These are phyloP conservation scores for Ailanthus altissimus DNA, from an alignment of 345 rosid species.

Conservation along the genomic window DNA sequence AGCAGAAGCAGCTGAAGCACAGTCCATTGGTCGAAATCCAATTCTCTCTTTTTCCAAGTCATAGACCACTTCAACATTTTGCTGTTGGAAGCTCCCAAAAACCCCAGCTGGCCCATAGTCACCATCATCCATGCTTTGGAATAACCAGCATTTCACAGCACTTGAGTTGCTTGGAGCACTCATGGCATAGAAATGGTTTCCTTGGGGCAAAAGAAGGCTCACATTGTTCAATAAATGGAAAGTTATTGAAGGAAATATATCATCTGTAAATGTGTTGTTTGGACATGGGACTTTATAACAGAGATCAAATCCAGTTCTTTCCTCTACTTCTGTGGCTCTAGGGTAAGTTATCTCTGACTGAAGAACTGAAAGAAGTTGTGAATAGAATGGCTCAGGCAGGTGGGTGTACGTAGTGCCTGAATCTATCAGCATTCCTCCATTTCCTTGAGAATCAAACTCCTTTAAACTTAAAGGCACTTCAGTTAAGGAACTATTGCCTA, in stretches of 20 bases:
- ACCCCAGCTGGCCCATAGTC: conserved; percentile 77
- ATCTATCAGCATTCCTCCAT: conserved; percentile 82
- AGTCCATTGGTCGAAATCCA: conserved; percentile 78
- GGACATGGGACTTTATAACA: conserved; percentile 73
- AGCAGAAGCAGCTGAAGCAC: conserved; percentile 57
- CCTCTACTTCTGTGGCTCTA: conserved; percentile 58
- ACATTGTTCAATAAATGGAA: conserved; percentile 75
- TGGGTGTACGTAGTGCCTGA: conserved; percentile 91
- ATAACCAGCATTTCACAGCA: conserved; percentile 69
- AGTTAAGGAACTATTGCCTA: conserved; percentile 43
- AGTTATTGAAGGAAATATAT: conserved; percentile 57
- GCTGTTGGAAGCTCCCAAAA: conserved; percentile 88
- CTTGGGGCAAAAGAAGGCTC: conserved; percentile 62
- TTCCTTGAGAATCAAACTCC: conserved; percentile 70
- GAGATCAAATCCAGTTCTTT: conserved; percentile 66
- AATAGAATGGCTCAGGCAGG: conserved; percentile 66
- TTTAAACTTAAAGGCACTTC: conserved; percentile 53
- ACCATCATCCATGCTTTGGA: conserved; percentile 70
- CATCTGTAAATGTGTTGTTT: conserved; percentile 37
- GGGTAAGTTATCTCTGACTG: conserved; percentile 50
- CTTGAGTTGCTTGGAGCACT: conserved; percentile 64
- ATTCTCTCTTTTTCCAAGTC: conserved; percentile 76
- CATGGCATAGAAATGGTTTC: conserved; percentile 66
- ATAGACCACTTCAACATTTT: conserved; percentile 71
- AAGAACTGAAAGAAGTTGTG: conserved; percentile 55